Evolutionary conservation across 164 flowering plant species (phyloP), one percentile per base, ranked within the genome.

Genomic region (Vitis labrusca): DNA sequence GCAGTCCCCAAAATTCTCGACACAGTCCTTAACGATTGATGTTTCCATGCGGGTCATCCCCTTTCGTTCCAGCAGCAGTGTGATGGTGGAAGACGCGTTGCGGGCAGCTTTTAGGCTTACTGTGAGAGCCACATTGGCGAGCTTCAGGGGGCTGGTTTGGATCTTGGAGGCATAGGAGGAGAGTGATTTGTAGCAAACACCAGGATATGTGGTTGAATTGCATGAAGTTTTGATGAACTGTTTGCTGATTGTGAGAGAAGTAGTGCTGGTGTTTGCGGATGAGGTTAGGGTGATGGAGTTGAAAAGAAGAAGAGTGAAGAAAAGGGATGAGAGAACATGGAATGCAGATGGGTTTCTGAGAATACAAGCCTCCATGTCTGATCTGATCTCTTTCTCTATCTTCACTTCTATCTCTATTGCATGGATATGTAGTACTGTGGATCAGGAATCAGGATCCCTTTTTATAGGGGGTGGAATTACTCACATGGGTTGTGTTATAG

Each of bases 151-250:
- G 48, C 72, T 44, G 29, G 77, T 27, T 69, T 78, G 50, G 65
- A 83, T 66, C 10, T 60, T 50, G 66, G 73, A 19, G 52, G 82
- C 72, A 63, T 74, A 76, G 11, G 84, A 23, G 10, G 67, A 69
- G 63, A 83, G 80, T 10, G 75, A 63, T 0, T 55, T 37, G 80
- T 69, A 63, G 72, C 86, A 83, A 3, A 63, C 17, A 4, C 32
- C 1, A 12, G 83, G 73, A 66, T 73, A 82, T 51, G 64, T 62
- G 32, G 81, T 75, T 9, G 70, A 58, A 9, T 19, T 74, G 77
- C 85, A 83, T 4, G 80, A 37, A 7, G 62, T 73, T 58, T 64
- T 68, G 44, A 82, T 56, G 77, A 51, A 80, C 10, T 32, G 53
- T 59, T 10, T 76, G 80, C 57, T 50, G 67, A 52, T 65, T 44